Conservation (phyloP, 371 early-diverging fungal genomes). For the Mortierella sp. region DNA sequence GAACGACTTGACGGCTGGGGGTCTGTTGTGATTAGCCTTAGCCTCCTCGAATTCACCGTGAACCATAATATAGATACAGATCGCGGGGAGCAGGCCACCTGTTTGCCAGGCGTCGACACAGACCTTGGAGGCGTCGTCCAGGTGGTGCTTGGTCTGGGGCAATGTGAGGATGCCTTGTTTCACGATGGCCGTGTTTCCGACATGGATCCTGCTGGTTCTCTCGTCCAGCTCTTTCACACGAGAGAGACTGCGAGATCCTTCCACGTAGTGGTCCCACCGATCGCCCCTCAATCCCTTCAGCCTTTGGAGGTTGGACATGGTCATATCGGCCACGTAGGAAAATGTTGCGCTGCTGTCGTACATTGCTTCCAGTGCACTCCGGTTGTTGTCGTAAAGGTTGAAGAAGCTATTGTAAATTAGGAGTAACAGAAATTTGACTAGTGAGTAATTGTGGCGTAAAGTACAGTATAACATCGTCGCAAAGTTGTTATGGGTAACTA, state of each 20-base stretch:
- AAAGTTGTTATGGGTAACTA: neutral
- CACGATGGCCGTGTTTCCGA: conserved; percentile 28
- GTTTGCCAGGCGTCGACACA: conserved; percentile 42
- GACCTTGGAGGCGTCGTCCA: conserved; percentile 34
- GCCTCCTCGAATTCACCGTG: conserved; percentile 34
- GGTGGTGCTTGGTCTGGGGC: conserved; percentile 27
- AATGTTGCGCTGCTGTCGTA: conserved; percentile 36
- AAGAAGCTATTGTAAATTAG: conserved; percentile 14
- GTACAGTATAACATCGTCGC: neutral
- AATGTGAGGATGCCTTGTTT: conserved; percentile 22
- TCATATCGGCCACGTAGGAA: conserved; percentile 6
- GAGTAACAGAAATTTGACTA: neutral
- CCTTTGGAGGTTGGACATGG: conserved; percentile 17
- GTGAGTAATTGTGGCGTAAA: neutral
- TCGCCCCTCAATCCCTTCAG: conserved; percentile 17
- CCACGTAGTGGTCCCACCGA: conserved; percentile 12
- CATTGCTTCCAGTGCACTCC: conserved; percentile 21
- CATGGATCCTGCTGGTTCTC: conserved; percentile 27
- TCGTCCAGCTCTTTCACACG: conserved; percentile 20
- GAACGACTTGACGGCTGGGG: conserved; percentile 22
- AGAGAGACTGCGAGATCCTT: conserved; percentile 15
- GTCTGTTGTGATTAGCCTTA: neutral
- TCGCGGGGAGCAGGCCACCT: conserved; percentile 23
- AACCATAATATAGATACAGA: conserved; percentile 37
- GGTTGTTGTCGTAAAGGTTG: conserved; percentile 30